Evolutionary conservation across 371 early-diverging fungal genomes (phyloP), one percentile per base, ranked within the genome.

Genomic region (Dentiscutata heterogama): DNA sequence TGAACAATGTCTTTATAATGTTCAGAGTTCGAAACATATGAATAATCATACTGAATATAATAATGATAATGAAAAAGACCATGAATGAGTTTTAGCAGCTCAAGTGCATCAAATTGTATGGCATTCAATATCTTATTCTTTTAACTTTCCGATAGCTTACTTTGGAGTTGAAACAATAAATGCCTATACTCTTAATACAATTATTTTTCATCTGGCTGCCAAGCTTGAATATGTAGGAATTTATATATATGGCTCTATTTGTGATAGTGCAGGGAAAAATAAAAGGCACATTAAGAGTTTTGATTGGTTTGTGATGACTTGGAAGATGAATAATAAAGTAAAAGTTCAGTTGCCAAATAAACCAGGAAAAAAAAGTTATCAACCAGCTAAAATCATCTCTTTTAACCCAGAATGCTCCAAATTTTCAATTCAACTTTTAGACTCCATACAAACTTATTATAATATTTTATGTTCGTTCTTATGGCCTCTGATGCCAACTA

Each of bases 101-200:
- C 20, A 67, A 67, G 42, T 70, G 27, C 25, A 70, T 70, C 50
- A 70, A 70, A 46, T 70, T 70, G 22, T 70, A 29, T 67, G 67
- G 35, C 50, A 70, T 72, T 72, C 31, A 72, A 27, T 20, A 27
- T 51, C 53, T 8, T 14, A 51, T 53, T 51, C 22, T 10, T 70
- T 70, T 70, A 22, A 16, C 8, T 70, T 39, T 46, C 50, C 10
- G 20, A 22, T 70, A 42, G 25, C 54, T 27, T 72, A 72, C 29
- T 72, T 51, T 72, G 72, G 54, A 3, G 29, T 72, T 72, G 27
- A 72, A 27, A 72, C 72, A 27, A 13, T 53, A 13, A 53, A 50
- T 27, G 53, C 18, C 3, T 18, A 72, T 53, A 18, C 46, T 27
- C n/a, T 72, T 14, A 72, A 53, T 53, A 72, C 11, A 29, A 53